These are phyloP conservation scores for Oxytropis ochrocephala DNA, from an alignment of 306 rosid species.

Conservation along the genomic window DNA sequence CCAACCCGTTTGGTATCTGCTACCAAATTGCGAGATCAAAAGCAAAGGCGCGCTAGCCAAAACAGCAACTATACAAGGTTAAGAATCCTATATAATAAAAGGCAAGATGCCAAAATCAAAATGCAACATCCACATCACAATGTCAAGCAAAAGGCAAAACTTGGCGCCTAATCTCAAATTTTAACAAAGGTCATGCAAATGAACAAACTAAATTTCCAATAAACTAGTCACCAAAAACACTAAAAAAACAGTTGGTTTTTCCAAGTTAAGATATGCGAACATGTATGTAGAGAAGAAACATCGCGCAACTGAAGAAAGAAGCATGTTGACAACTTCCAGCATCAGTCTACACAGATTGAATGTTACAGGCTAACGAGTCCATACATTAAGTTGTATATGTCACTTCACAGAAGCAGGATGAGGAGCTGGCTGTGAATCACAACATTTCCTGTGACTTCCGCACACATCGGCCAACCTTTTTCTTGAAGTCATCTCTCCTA, in stretches of 20 bases:
- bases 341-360: conserved; percentile 32
- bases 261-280: conserved; percentile 31
- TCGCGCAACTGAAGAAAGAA: conserved; percentile 27
- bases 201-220: conserved; percentile 35
- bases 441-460: conserved; percentile 78
- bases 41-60: background rate
- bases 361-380: conserved; percentile 24
- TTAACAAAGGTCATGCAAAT: conserved; percentile 31
- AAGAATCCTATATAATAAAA: background rate
- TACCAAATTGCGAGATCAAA: background rate
- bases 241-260: conserved; percentile 38
- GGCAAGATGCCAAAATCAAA: background rate
- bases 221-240: conserved; percentile 34
- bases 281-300: conserved; percentile 24
- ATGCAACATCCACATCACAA: background rate
- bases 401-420: conserved; percentile 28
- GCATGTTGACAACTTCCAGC: conserved; percentile 22
- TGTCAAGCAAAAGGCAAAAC: conserved; percentile 11
- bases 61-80: conserved; percentile 2
- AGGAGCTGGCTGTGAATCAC: conserved; percentile 26
- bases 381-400: conserved; percentile 20
- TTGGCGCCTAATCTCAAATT: conserved; percentile 14
- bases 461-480: conserved; percentile 89
- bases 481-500: conserved; percentile 89
- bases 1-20: background rate